Conservation (phyloP, 2,329 filamentous ascomycete genomes). For the Hymenoscyphus infarciens region DNA sequence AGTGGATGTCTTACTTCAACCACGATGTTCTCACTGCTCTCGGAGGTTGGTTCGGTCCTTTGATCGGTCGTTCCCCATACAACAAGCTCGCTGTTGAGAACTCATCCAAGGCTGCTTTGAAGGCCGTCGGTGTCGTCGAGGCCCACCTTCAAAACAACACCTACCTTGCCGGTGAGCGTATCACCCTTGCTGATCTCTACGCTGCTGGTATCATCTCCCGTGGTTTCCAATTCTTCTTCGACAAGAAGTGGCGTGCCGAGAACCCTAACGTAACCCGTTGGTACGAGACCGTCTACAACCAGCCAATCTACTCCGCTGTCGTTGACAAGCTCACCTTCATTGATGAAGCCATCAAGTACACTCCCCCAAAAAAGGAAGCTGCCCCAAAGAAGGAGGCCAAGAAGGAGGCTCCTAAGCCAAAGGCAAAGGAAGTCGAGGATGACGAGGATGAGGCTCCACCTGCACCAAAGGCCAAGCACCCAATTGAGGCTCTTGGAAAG, state of each 20-base stretch:
- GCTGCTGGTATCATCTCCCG: slow-evolving; percentile 72
- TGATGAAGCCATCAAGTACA: slow-evolving; percentile 69
- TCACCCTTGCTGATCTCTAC: slow-evolving; percentile 95
- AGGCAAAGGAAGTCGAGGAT: slow-evolving; percentile 52
- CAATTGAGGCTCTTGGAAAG: slow-evolving; percentile 78
- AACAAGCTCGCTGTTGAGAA: slow-evolving; percentile 98
- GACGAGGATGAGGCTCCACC: slow-evolving; percentile 56
- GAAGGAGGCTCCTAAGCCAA: slow-evolving; percentile 46
- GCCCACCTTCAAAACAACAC: slow-evolving; percentile 88
- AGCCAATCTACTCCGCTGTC: slow-evolving; percentile 83
- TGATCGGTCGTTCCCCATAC: slow-evolving; percentile 78
- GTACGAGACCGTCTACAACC: slow-evolving; percentile 92
- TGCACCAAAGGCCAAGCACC: slow-evolving; percentile 93
- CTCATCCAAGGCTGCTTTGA: slow-evolving; percentile 62
- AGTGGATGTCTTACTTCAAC: slow-evolving; percentile 98
- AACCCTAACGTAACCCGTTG: slow-evolving; percentile 88
- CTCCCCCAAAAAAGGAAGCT: slow-evolving; percentile 76
- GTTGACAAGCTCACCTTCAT: slow-evolving; percentile 72
- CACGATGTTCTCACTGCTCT: slow-evolving; percentile 72
- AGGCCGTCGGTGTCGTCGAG: slow-evolving; percentile 72
- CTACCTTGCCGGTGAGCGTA: slow-evolving; percentile 94
- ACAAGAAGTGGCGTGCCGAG: slow-evolving; percentile 79
- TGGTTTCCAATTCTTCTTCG: slow-evolving; percentile 92
- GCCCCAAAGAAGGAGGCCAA: slow-evolving; percentile 64
- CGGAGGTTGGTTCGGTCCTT: slow-evolving; percentile 79